Percentiles rank a stretch among this genome's conserved stretches.
Conservation (phyloP, 768 basidiomycete genomes). For the Daedaleopsis sinensis region DNA sequence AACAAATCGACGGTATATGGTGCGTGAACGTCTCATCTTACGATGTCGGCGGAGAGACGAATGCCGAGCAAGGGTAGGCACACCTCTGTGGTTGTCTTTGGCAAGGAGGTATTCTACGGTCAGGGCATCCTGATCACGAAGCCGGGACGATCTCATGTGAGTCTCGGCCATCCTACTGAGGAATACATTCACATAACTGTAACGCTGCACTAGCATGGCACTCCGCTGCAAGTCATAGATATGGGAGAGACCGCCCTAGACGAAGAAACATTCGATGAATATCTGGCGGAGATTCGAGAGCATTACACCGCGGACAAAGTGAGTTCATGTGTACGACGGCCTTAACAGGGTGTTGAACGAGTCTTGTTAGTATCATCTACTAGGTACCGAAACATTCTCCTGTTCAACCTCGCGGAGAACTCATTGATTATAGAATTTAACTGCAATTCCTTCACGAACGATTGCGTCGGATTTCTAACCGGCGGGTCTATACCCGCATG, state of each 20-base stretch:
- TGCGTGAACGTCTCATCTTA: slow-evolving; percentile 36
- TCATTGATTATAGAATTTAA: slow-evolving; percentile 68
- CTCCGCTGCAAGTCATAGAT: slow-evolving; percentile 68
- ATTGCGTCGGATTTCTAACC: slow-evolving; percentile 85
- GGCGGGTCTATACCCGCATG: slow-evolving; percentile 79
- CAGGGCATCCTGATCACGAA: slow-evolving; percentile 73
- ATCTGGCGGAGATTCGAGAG: slow-evolving; percentile 70
- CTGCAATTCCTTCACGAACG: slow-evolving; percentile 94
- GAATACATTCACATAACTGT: not conserved
- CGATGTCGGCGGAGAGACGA: not conserved
- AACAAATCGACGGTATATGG: slow-evolving; percentile 95
- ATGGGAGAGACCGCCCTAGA: slow-evolving; percentile 84
- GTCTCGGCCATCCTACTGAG: slow-evolving; percentile 27
- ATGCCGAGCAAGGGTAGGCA: slow-evolving; percentile 58
- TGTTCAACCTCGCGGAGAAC: not conserved
- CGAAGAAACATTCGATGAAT: slow-evolving; percentile 84
- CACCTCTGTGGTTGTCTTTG: slow-evolving; percentile 87
- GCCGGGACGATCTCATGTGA: slow-evolving; percentile 84
- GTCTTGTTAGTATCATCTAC: slow-evolving; percentile 73
- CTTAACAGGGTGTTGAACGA: not conserved
- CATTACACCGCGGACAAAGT: slow-evolving; percentile 93
- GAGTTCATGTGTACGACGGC: slow-evolving; percentile 25
- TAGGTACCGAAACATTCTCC: slow-evolving; percentile 49
- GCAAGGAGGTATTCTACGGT: slow-evolving; percentile 88
- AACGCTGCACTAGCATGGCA: slow-evolving; percentile 59